Conservation (phyloP, 2,329 filamentous ascomycete genomes). For the Pseudopithomyces chartarum region DNA sequence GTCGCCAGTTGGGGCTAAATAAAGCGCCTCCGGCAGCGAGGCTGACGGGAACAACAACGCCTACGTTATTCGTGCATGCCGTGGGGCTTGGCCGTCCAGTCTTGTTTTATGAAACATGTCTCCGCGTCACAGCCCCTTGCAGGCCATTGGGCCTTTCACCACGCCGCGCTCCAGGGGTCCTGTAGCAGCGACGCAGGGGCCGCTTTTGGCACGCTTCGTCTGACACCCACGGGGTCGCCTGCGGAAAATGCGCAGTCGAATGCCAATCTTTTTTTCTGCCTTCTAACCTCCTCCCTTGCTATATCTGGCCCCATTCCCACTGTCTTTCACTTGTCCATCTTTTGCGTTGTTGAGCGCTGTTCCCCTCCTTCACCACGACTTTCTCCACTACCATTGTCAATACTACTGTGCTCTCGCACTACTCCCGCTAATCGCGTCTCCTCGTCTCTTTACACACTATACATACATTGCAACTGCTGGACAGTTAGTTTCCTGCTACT, state of each 20-base stretch:
- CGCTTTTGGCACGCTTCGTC: constrained; percentile 8
- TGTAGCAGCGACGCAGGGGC: constrained; percentile 20
- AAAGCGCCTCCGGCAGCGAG: constrained; percentile 5
- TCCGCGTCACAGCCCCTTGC: constrained; percentile 14
- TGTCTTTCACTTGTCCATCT: neutral
- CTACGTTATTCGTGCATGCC: neutral
- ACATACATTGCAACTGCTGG: constrained; percentile 35
- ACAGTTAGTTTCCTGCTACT: constrained; percentile 26
- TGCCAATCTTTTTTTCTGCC: neutral
- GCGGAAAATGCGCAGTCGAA: neutral
- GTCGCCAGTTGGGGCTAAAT: neutral
- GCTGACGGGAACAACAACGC: neutral
- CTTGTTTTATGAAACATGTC: constrained; percentile 31
- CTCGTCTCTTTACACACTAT: neutral
- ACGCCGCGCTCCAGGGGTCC: constrained; percentile 14
- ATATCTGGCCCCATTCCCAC: constrained; percentile 17
- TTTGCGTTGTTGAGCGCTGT: neutral
- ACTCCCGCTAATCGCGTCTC: neutral
- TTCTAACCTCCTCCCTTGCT: constrained; percentile 21
- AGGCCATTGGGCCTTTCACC: neutral
- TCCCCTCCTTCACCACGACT: neutral
- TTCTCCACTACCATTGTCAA: neutral
- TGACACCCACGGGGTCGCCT: constrained; percentile 11
- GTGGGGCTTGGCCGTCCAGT: constrained; percentile 15
- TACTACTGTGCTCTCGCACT: neutral